Percentiles rank a stretch among this genome's conserved stretches.
These are phyloP conservation scores for Aspergillus clavatus DNA, from an alignment of 2,329 filamentous ascomycete species.

Conservation along the genomic window DNA sequence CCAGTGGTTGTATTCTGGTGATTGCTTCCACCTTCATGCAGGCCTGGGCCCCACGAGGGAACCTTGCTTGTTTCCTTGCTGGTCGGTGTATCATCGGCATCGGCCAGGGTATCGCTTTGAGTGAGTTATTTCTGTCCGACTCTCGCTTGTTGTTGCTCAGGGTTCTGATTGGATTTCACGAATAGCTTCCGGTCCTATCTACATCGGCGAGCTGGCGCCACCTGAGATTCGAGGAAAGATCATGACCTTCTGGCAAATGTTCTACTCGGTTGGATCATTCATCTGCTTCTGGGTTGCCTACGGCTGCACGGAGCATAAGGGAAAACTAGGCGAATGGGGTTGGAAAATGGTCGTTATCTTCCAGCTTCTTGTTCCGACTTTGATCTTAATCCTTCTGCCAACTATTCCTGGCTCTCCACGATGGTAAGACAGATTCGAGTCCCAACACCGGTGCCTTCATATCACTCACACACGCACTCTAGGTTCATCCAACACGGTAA, in stretches of 20 bases:
- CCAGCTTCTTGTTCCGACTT: constrained; percentile 61
- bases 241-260: constrained; percentile 67
- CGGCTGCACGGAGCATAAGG: constrained; percentile 53
- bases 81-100: constrained; percentile 66
- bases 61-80: constrained; percentile 62
- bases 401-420: constrained; percentile 65
- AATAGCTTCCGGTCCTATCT: constrained; percentile 61
- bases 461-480: neutral
- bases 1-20: constrained; percentile 57
- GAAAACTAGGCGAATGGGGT: constrained; percentile 63
- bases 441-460: neutral
- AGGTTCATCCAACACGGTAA: constrained; percentile 54
- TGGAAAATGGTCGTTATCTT: constrained; percentile 70
- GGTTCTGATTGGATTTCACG: too few species aligned
- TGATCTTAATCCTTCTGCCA: constrained; percentile 59
- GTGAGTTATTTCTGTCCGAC: constrained; percentile 27
- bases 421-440: constrained; percentile 47
- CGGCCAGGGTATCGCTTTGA: constrained; percentile 64
- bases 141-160: too few species aligned
- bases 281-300: constrained; percentile 65
- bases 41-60: constrained; percentile 56
- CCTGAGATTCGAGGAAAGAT: constrained; percentile 61
- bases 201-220: constrained; percentile 65
- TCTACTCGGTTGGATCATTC: constrained; percentile 62
- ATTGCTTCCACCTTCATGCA: constrained; percentile 67